Base-by-base conservation (phyloP, 306 rosid species). In the Ziziphus jujuba region DNA sequence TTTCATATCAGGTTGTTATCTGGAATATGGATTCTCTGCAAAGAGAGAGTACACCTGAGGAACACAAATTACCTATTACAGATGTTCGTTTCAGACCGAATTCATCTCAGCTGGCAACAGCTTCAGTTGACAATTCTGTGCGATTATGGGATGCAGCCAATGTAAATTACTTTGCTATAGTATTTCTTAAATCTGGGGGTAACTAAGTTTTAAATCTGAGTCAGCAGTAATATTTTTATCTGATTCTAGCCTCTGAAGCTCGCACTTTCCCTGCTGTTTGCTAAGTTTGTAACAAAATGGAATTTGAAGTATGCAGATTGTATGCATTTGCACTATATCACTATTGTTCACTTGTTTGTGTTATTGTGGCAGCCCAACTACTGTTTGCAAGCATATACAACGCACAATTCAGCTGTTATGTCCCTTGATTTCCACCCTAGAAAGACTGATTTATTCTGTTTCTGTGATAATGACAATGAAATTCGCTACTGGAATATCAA, bases 351-450 rank as follows among this genome's bases (percentile, higher is more conserved):
- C 61, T 28, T 45, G 8, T 51, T 20, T 75, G 57, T 55, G 20
- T 3, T 50, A n/a, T 63, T 81, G 70, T 83, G 77, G 89, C 98
- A 92, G 98, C 87, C 95, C 76, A 84, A 45, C 84, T 82, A 79
- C 79, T 55, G 70, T 59, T 64, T 85, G 36, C 83, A 82, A 50
- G 71, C 83, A 78, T 84, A 77, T 69, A 48, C 79, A 21, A 88
- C 87, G 59, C 98, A 92, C 69, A 75, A 59, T 56, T 76, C 96
- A 33, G 84, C 83, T 21, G 85, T 92, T 76, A 76, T 77, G 77
- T 92, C 98, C 79, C 89, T 92, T 56, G 98, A 92, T 83, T 92
- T 92, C 85, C 92, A 90, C 79, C 97, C 97, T 3, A 92, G 84
- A 86, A 92, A 89, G 81, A 92, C 62, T 33, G 97, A 89, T 2